Conservation (phyloP, 2,329 filamentous ascomycete genomes). For the Ophiocordyceps camponoti-leonardi region DNA sequence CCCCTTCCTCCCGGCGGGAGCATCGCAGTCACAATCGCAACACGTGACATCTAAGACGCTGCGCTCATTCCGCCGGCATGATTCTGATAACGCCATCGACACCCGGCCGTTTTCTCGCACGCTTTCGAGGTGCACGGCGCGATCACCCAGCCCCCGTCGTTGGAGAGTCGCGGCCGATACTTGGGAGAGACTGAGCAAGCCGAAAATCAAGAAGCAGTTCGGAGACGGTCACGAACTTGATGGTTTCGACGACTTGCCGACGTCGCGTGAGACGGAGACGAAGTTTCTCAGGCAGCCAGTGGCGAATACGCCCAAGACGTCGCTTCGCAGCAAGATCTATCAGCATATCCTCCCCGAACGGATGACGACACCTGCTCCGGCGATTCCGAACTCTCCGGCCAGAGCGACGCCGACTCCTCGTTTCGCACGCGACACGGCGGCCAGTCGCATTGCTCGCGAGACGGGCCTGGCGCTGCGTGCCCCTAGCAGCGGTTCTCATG, state of each 20-base stretch:
- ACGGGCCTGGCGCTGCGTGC: conserved; percentile 42
- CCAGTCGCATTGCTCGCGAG: conserved; percentile 48
- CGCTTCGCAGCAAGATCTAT: conserved; percentile 36
- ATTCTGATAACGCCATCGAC: conserved; percentile 55
- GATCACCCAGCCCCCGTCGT: conserved; percentile 42
- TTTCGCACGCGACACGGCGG: conserved; percentile 48
- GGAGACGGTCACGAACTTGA: conserved; percentile 89
- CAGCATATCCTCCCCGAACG: conserved; percentile 38
- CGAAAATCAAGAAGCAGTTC: conserved; percentile 41
- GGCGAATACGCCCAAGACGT: conserved; percentile 48
- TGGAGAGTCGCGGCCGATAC: conserved; percentile 27
- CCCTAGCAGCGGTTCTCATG: conserved; percentile 33
- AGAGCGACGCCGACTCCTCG: conserved; percentile 36
- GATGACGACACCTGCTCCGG: conserved; percentile 32
- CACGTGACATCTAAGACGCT: conserved; percentile 56
- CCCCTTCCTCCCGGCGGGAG: conserved; percentile 68
- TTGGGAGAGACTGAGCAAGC: conserved; percentile 56
- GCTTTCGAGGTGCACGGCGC: conserved; percentile 38
- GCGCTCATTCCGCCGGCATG: conserved; percentile 60
- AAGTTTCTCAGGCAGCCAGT: conserved; percentile 69
- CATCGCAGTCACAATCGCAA: conserved; percentile 57
- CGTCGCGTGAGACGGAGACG: conserved; percentile 65
- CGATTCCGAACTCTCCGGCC: conserved; percentile 39
- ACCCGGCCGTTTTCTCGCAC: conserved; percentile 38
- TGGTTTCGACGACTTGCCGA: conserved; percentile 85